A percentile compares a stretch with the other conserved stretches of the same genome.
Conservation (phyloP, 495 filamentous ascomycete species). For the Pyrenula massariospora region DNA sequence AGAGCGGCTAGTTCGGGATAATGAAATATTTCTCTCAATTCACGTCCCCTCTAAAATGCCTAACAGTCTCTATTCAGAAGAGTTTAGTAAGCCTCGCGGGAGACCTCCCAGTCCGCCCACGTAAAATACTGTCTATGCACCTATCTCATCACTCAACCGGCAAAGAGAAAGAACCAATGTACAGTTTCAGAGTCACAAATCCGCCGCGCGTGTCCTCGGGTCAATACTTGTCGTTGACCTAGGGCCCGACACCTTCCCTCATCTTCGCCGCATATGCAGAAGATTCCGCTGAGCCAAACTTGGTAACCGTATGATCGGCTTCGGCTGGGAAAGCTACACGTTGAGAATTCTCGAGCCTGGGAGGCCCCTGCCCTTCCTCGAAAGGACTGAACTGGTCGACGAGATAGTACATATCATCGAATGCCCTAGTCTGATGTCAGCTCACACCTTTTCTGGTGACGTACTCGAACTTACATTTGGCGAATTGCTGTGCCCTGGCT, state of each 20-base stretch:
- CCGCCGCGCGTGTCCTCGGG: background rate
- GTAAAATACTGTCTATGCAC: background rate
- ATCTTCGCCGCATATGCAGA: background rate
- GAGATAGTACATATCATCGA: slow-evolving; percentile 9
- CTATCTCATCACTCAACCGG: background rate
- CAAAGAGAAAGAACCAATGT: background rate
- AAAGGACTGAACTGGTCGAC: slow-evolving; percentile 10
- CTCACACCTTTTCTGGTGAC: background rate
- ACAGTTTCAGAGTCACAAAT: background rate
- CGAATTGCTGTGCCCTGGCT: background rate
- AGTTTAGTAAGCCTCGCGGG: background rate
- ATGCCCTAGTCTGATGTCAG: slow-evolving; percentile 3
- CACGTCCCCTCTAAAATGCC: background rate
- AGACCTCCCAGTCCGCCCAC: background rate
- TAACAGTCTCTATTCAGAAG: background rate
- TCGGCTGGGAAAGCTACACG: background rate
- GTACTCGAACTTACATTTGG: background rate
- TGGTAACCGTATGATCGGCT: background rate
- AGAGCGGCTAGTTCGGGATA: too few relatives aligned
- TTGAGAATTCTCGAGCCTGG: background rate
- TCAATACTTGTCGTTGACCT: background rate
- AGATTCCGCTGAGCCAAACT: background rate
- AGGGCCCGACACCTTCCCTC: background rate
- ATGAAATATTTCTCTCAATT: too few relatives aligned
- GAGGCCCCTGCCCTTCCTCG: slow-evolving; percentile 1